phyloP scores from a whole-genome alignment of 148 eudicot species.

The Cornus controversa region DNA sequence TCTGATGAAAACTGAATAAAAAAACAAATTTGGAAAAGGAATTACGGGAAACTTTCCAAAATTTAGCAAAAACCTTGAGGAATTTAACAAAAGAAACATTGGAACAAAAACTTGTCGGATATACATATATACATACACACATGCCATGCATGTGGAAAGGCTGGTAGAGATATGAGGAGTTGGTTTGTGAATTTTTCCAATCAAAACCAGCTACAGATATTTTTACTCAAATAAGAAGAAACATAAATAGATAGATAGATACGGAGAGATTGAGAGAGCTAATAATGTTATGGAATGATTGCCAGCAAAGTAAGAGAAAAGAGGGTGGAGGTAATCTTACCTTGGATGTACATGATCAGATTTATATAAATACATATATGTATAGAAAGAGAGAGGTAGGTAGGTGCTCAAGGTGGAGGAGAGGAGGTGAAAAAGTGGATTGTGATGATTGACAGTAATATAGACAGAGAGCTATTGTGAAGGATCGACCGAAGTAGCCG shows the following conservation, averaged over 20 bases:
- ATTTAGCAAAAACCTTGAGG: neutral
- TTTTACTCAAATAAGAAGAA: neutral
- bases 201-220: neutral
- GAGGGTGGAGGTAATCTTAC: neutral
- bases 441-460: neutral
- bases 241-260: no score
- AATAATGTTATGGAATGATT: no score
- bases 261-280: neutral
- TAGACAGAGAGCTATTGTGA: neutral
- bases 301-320: neutral
- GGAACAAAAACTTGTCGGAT: neutral
- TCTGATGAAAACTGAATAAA: neutral
- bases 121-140: neutral
- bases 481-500: neutral
- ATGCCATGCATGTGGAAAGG: neutral
- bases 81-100: neutral
- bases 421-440: neutral
- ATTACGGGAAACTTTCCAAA: no score
- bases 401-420: neutral
- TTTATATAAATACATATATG: neutral
- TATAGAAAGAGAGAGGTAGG: neutral
- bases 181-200: neutral
- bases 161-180: neutral
- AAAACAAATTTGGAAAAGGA: neutral
- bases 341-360: neutral